These are phyloP conservation scores for Nannizziopsis barbatae DNA, from an alignment of 2,329 filamentous ascomycete species.

Conservation along the genomic window DNA sequence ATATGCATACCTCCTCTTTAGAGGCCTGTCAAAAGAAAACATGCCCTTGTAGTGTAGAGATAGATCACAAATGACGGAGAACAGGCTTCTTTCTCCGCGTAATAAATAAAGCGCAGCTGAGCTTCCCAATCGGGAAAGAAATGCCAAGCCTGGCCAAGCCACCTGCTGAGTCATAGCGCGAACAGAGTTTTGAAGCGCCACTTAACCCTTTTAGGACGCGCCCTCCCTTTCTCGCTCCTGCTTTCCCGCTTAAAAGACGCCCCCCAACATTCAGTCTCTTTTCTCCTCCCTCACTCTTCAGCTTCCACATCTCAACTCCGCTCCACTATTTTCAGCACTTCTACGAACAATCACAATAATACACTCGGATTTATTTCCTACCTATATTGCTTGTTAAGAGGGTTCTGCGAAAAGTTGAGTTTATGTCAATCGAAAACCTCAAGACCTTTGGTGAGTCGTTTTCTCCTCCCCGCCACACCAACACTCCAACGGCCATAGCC, in stretches of 20 bases:
- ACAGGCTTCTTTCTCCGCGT: too few relatives aligned
- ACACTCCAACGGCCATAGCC: background rate
- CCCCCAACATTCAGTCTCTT: slow-evolving; percentile 5
- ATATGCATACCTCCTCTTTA: too few relatives aligned
- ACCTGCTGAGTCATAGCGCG: slow-evolving; percentile 10
- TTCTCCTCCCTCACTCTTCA: slow-evolving; percentile 4
- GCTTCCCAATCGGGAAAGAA: too few relatives aligned
- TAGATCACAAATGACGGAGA: too few relatives aligned
- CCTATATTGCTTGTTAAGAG: slow-evolving; percentile 31
- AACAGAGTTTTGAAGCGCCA: slow-evolving; percentile 6
- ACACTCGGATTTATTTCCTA: slow-evolving; percentile 17
- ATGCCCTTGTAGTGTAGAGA: too few relatives aligned
- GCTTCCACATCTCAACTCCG: background rate
- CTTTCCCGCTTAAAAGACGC: slow-evolving; percentile 9
- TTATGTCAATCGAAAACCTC: slow-evolving; percentile 99
- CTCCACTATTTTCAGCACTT: background rate
- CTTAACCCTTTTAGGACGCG: slow-evolving; percentile 4
- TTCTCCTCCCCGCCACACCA: slow-evolving; percentile 1
- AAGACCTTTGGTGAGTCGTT: slow-evolving; percentile 73
- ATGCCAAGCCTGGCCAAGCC: slow-evolving; percentile 1
- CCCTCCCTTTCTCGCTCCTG: slow-evolving; percentile 2
- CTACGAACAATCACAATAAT: background rate
- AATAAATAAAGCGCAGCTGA: too few relatives aligned
- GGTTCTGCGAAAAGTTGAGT: slow-evolving; percentile 58
- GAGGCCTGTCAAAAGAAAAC: too few relatives aligned